Base-by-base conservation (phyloP, 78 protist genomes). In the Dictyostelium citrinum region DNA sequence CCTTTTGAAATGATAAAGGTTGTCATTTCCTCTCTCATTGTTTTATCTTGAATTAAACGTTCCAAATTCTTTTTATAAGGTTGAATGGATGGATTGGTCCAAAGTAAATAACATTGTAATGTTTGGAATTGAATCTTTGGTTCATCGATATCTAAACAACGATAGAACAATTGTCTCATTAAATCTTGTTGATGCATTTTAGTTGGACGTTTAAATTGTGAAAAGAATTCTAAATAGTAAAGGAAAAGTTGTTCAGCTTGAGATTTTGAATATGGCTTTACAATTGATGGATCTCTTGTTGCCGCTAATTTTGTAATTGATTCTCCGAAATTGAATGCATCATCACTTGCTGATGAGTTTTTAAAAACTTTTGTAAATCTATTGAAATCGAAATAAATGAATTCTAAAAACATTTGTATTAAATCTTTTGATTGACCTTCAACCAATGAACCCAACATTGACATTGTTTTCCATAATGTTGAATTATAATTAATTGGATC, bases 21-120 rank as follows among this genome's bases (percentile, higher is more conserved):
- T 7, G 82, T 43, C 93, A 88, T 88, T 49, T 88, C 93, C 1
- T 88, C 93, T 45, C 82, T 81, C 85, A 78, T 88, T 43, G 93
- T 46, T 70, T 76, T 78, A 35, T 88, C 93, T 3, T 72, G 31
- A 49, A 88, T 78, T 45, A 88, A 35, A 51, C 81, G 29, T 33
- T 88, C 93, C 11, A 88, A 67, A 33, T 61, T 88, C 85, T 88
- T 88, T 76, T 79, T 58, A 72, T 88, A 88, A 9, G 92, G 85
- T 20, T 24, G 45, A 24, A 88, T 5, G 0, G 71, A 14, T 7
- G 39, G 60, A 2, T 60, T 75, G 29, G 67, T 3, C 81, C 82
- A 64, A 9, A 88, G 41, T 20, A 88, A 27, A 82, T 64, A 64
- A 68, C 93, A 88, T 43, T 76, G 86, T 9, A 88, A 75, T 17